phyloP scores from a whole-genome alignment of 495 filamentous ascomycete genomes.

The Xanthoparmelia taractica region DNA sequence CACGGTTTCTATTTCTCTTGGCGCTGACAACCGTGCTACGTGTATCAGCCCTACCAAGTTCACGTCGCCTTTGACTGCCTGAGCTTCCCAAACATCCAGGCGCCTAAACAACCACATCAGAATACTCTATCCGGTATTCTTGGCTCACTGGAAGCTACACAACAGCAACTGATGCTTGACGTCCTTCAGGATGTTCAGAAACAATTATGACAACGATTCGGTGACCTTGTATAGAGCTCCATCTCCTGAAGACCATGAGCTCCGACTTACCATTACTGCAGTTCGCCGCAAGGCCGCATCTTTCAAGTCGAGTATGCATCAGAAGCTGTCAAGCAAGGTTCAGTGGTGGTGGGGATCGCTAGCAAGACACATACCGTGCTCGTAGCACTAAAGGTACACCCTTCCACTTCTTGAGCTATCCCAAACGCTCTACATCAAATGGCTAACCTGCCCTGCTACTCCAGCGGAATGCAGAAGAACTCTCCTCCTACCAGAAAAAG shows the following conservation, averaged over 20 bases:
- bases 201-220: slow-evolving; percentile 99
- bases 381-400: slow-evolving; percentile 84
- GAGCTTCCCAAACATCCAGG: slow-evolving; percentile 6
- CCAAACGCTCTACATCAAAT: neutral
- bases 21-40: slow-evolving; percentile 8
- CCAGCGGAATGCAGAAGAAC: slow-evolving; percentile 96
- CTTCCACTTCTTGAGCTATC: neutral
- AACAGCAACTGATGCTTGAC: neutral
- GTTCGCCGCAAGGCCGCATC: slow-evolving; percentile 97
- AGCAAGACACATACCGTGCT: slow-evolving; percentile 97
- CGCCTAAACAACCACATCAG: neutral
- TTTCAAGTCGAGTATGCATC: slow-evolving; percentile 99
- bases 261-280: slow-evolving; percentile 34
- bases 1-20: neutral
- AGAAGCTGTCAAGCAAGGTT: slow-evolving; percentile 98
- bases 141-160: neutral
- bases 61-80: slow-evolving; percentile 21
- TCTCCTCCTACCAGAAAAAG: slow-evolving; percentile 99
- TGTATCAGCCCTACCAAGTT: slow-evolving; percentile 15
- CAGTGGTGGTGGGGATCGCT: slow-evolving; percentile 90
- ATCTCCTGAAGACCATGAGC: slow-evolving; percentile 20
- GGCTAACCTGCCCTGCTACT: slow-evolving; percentile 2
- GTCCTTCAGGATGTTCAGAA: slow-evolving; percentile 77
- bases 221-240: slow-evolving; percentile 80
- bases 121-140: too few relatives aligned